These are phyloP conservation scores for Flaveria floridana DNA, from an alignment of 140 eudicot species.

Conservation along the genomic window DNA sequence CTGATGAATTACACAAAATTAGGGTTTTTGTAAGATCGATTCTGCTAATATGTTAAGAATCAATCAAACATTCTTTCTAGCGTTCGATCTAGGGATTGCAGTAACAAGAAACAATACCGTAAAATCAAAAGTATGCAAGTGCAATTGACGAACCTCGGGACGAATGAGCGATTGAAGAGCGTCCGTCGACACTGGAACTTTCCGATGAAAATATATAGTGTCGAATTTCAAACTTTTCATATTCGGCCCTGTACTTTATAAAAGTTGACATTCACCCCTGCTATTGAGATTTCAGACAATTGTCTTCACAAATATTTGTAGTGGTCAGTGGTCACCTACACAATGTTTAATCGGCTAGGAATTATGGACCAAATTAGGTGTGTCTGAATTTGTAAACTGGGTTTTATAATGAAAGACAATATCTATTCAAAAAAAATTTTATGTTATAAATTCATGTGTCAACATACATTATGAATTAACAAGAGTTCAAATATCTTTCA, in stretches of 20 bases:
- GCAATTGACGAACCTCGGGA: conserved; percentile 28
- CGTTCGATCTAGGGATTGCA: background rate
- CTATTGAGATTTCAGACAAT: background rate
- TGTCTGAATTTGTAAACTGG: too few relatives aligned
- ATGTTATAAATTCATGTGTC: too few relatives aligned
- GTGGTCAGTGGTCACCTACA: too few relatives aligned
- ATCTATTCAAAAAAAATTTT: too few relatives aligned
- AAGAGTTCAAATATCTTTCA: too few relatives aligned
- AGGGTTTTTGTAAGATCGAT: background rate
- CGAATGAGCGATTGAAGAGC: conserved; percentile 13
- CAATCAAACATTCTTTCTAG: background rate
- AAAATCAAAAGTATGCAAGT: background rate
- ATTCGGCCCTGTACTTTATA: background rate
- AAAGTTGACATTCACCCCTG: background rate
- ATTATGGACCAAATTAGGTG: too few relatives aligned
- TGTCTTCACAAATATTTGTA: too few relatives aligned
- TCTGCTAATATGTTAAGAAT: too few relatives aligned
- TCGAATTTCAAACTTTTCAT: background rate
- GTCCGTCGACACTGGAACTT: background rate
- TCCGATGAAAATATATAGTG: background rate
- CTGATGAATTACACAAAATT: background rate
- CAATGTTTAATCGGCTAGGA: too few relatives aligned
- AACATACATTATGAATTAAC: too few relatives aligned
- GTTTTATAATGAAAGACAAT: too few relatives aligned
- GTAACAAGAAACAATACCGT: background rate